Conservation (phyloP, 345 rosid genomes). For the Trapa incisa region DNA sequence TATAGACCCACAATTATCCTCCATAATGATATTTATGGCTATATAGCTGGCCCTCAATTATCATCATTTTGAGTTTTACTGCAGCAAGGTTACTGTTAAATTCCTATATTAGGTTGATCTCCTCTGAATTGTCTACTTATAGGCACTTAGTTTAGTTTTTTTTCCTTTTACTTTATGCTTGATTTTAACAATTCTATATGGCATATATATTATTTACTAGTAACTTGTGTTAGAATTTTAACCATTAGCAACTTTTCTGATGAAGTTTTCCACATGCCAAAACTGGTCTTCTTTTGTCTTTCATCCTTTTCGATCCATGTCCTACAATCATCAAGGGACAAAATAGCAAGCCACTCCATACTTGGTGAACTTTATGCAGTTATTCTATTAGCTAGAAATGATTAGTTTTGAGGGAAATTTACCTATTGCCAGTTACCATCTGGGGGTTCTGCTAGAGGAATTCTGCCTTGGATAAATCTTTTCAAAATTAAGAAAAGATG, state of each 20-base stretch:
- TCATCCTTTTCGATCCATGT: conserved; percentile 72
- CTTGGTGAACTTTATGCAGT: neutral
- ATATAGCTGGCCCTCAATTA: neutral
- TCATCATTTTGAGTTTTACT: neutral
- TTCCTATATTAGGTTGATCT: neutral
- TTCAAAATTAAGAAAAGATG: neutral
- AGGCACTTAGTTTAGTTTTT: neutral
- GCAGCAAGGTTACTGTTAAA: neutral
- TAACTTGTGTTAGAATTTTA: neutral
- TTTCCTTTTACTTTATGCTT: neutral
- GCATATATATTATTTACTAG: neutral
- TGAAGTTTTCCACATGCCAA: neutral
- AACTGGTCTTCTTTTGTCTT: conserved; percentile 70
- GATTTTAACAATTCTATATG: neutral
- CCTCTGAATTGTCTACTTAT: neutral
- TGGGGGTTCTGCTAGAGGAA: neutral
- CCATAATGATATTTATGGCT: too few species aligned
- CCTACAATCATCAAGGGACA: conserved; percentile 84
- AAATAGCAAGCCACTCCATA: conserved; percentile 47
- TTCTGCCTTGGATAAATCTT: neutral
- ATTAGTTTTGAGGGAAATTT: neutral
- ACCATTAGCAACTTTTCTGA: neutral
- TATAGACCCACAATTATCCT: neutral
- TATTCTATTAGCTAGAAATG: neutral
- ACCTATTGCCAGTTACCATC: neutral